Conservation (phyloP, 371 early-diverging fungal species). For the Mortierella sp. region DNA sequence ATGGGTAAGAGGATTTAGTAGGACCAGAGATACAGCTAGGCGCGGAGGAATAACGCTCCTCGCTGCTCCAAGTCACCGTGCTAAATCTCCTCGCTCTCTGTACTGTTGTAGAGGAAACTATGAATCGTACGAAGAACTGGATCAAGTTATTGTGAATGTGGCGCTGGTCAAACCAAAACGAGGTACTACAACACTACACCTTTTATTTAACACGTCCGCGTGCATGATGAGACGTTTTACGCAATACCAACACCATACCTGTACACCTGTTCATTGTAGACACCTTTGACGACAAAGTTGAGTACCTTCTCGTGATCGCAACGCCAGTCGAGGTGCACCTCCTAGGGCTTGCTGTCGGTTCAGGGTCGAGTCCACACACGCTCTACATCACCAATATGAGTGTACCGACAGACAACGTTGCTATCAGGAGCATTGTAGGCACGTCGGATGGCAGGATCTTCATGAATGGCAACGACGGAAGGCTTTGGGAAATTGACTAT, state of each 20-base stretch:
- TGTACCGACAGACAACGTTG: constrained; percentile 80
- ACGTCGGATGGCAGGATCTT: constrained; percentile 87
- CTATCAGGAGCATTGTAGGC: constrained; percentile 81
- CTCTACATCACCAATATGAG: constrained; percentile 79
- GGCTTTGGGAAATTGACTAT: constrained; percentile 88
- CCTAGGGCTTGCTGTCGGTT: constrained; percentile 71
- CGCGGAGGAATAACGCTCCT: not conserved
- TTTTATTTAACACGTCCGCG: too few species aligned
- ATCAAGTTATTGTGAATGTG: constrained; percentile 86
- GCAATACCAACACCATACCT: not conserved
- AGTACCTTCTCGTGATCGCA: constrained; percentile 86
- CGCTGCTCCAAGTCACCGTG: not conserved
- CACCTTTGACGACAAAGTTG: constrained; percentile 83
- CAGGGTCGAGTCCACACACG: constrained; percentile 55
- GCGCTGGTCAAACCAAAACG: constrained; percentile 79
- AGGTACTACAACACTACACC: constrained; percentile 53
- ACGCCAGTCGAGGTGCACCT: constrained; percentile 87
- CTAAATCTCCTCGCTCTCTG: not conserved
- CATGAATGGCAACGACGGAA: constrained; percentile 83
- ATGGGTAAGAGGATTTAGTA: constrained; percentile 56
- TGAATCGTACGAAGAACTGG: constrained; percentile 81
- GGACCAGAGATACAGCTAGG: not conserved
- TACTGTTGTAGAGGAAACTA: constrained; percentile 62
- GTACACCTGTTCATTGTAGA: constrained; percentile 39
- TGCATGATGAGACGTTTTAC: too few species aligned